A percentile compares a stretch with the other conserved stretches of the same genome.
Conservation (phyloP, 164 flowering plant genomes). For the Tinospora cordifolia region DNA sequence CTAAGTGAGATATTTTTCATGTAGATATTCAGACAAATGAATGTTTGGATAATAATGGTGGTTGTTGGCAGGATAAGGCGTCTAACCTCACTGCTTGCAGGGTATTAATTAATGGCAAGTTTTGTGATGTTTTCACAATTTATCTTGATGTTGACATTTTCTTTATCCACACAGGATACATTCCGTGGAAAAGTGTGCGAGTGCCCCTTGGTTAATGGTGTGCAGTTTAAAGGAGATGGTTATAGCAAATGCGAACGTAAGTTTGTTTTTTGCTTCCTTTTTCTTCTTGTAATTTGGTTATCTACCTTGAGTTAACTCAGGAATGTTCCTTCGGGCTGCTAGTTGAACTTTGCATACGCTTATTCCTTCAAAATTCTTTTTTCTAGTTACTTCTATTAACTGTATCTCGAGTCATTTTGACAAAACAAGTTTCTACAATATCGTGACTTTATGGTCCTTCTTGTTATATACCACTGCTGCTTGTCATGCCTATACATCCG, state of each 20-base stretch:
- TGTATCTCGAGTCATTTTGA: no score
- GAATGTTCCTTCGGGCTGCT: background rate
- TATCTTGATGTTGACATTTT: slow-evolving; percentile 8
- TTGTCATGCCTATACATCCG: no score
- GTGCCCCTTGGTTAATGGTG: slow-evolving; percentile 85
- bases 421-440: no score
- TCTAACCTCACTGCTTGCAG: slow-evolving; percentile 76
- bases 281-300: background rate
- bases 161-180: slow-evolving; percentile 54
- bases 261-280: background rate
- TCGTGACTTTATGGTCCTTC: no score
- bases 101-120: slow-evolving; percentile 27
- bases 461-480: no score
- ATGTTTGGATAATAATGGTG: slow-evolving; percentile 80
- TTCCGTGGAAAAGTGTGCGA: slow-evolving; percentile 96
- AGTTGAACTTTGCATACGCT: no score
- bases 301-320: background rate
- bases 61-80: slow-evolving; percentile 75
- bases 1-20: slow-evolving; percentile 12
- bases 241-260: slow-evolving; percentile 80
- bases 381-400: no score
- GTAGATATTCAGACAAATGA: slow-evolving; percentile 86
- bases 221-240: slow-evolving; percentile 97
- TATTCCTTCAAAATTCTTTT: no score
- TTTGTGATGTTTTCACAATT: slow-evolving; percentile 4